Percentiles rank a stretch among this genome's conserved stretches.
Evolutionary conservation across 2,329 filamentous ascomycete species (phyloP).

Genomic region (Akanthomyces muscarius): DNA sequence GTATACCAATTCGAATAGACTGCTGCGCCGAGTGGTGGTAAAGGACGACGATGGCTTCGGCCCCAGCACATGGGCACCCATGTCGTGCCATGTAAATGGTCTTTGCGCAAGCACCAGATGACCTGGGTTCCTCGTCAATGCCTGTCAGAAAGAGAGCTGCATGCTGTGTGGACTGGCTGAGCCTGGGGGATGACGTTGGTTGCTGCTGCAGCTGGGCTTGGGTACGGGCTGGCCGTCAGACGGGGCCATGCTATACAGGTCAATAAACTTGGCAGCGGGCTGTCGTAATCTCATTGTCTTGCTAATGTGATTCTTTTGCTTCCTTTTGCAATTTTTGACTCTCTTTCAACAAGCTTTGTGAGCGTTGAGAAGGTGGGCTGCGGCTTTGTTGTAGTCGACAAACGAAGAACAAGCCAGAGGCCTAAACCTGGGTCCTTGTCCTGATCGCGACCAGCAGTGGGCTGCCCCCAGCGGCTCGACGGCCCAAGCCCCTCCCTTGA

Average conservation of each 20-base stretch:
- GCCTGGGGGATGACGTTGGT: conserved; percentile 5
- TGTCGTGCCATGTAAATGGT: conserved; percentile 1
- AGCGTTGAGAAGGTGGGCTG: too few species aligned
- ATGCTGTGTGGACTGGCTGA: neutral
- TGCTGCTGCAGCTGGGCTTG: neutral
- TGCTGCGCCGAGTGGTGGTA: neutral
- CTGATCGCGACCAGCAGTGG: neutral
- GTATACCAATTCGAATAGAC: neutral
- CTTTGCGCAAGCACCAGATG: neutral
- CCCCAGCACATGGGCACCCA: neutral
- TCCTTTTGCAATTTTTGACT: neutral
- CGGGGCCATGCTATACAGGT: neutral
- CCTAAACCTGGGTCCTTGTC: neutral
- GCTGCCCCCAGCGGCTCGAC: neutral
- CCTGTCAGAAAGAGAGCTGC: neutral
- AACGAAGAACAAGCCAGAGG: neutral
- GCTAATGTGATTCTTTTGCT: neutral
- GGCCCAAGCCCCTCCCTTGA: neutral
- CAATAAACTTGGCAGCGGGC: neutral
- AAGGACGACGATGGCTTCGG: neutral
- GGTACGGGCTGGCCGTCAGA: conserved; percentile 1
- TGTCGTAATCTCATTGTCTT: neutral
- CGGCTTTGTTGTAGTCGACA: neutral
- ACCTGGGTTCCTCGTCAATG: neutral
- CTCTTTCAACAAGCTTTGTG: neutral